These are phyloP conservation scores for Colletotrichum musae DNA, from an alignment of 2,329 filamentous ascomycete species.

Conservation along the genomic window DNA sequence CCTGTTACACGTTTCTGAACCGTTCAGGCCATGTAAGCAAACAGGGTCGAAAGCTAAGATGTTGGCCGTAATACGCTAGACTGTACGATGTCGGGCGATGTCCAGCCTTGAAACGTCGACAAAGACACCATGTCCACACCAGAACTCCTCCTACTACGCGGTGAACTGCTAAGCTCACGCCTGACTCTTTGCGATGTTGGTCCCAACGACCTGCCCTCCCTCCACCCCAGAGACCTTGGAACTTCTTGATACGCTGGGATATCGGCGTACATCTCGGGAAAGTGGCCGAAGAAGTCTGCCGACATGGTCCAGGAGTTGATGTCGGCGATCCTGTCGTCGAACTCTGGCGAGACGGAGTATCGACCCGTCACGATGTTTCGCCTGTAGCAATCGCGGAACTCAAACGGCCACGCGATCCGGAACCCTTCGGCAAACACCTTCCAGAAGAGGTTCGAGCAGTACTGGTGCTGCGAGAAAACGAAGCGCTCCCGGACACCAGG, in stretches of 20 bases:
- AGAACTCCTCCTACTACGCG: slow-evolving; percentile 14
- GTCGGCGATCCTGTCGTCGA: slow-evolving; percentile 45
- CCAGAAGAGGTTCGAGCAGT: slow-evolving; percentile 48
- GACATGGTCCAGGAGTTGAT: slow-evolving; percentile 49
- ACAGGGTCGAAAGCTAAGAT: not conserved
- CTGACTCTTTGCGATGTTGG: too few relatives aligned
- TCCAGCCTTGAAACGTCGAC: slow-evolving; percentile 13
- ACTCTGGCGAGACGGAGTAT: slow-evolving; percentile 42
- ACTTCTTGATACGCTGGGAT: slow-evolving; percentile 32
- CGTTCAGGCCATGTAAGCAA: not conserved
- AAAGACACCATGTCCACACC: slow-evolving; percentile 1
- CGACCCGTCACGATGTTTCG: slow-evolving; percentile 45
- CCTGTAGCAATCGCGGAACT: slow-evolving; percentile 47
- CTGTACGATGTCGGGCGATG: not conserved
- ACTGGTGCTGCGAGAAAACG: slow-evolving; percentile 48
- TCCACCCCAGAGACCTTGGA: slow-evolving; percentile 4
- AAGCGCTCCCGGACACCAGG: slow-evolving; percentile 48
- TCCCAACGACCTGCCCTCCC: not conserved
- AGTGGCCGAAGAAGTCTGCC: slow-evolving; percentile 46
- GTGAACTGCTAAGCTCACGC: not conserved
- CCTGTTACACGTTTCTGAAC: not conserved
- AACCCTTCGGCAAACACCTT: slow-evolving; percentile 43
- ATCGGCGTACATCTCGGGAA: slow-evolving; percentile 44
- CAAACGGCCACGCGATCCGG: slow-evolving; percentile 46
- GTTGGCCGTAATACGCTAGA: slow-evolving; percentile 2